A percentile compares a stretch with the other conserved stretches of the same genome.
Evolutionary conservation across 2,329 filamentous ascomycete species (phyloP).

Genomic region (Xylariales sp.): DNA sequence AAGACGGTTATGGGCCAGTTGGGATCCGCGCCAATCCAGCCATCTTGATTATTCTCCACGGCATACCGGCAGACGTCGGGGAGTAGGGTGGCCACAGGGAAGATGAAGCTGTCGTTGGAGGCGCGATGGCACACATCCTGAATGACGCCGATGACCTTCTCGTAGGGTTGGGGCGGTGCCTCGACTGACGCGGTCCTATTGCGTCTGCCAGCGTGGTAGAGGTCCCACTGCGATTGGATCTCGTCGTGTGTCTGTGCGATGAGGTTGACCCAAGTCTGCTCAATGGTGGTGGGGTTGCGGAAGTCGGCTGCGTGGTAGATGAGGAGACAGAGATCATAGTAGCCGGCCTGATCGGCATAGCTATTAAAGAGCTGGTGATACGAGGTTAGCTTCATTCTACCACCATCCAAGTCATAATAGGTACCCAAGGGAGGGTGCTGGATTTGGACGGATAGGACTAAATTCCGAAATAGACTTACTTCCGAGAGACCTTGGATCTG

Average conservation of each 20-base stretch:
- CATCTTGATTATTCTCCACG: conserved; percentile 53
- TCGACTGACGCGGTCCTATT: conserved; percentile 28
- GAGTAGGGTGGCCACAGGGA: conserved; percentile 57
- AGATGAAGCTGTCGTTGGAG: conserved; percentile 61
- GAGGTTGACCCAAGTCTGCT: conserved; percentile 77
- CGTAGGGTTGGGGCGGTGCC: conserved; percentile 57
- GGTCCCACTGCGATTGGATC: conserved; percentile 37
- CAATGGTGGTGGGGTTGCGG: conserved; percentile 80
- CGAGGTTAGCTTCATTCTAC: conserved; percentile 9
- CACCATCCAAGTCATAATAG: too few relatives aligned
- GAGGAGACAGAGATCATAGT: conserved; percentile 88
- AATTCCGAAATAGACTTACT: too few relatives aligned
- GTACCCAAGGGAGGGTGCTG: too few relatives aligned
- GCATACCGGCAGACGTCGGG: conserved; percentile 61
- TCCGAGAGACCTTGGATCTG: conserved; percentile 70
- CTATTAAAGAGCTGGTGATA: conserved; percentile 73
- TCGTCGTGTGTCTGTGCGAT: conserved; percentile 67
- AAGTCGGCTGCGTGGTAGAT: conserved; percentile 93
- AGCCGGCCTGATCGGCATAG: conserved; percentile 85
- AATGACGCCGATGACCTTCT: conserved; percentile 61
- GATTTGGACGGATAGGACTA: too few relatives aligned
- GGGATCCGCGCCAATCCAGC: conserved; percentile 51
- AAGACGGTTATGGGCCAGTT: conserved; percentile 55
- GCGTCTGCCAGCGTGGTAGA: conserved; percentile 33
- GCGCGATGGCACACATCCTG: conserved; percentile 62